phyloP scores from a whole-genome alignment of 495 filamentous ascomycete genomes.

The Xylona heveae region DNA sequence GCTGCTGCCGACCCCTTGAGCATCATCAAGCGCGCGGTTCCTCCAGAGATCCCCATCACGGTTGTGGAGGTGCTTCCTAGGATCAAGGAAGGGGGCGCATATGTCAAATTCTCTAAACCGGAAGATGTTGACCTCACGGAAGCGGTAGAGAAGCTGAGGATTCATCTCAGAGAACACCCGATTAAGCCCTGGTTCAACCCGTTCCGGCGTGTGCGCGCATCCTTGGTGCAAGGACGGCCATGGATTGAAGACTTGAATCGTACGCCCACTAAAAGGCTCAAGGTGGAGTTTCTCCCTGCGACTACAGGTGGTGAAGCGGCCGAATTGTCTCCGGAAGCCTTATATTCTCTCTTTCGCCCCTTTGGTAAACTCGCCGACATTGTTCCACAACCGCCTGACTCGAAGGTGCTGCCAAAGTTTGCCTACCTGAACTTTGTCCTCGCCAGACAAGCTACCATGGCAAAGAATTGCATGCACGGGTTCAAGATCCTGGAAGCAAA shows the following conservation, averaged over 20 bases:
- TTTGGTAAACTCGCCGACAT: conserved; percentile 85
- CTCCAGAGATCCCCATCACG: conserved; percentile 32
- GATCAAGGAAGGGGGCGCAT: conserved; percentile 80
- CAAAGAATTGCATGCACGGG: conserved; percentile 84
- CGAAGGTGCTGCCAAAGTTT: conserved; percentile 60
- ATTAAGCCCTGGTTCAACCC: conserved; percentile 83
- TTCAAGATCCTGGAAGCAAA: conserved; percentile 33
- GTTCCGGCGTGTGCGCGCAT: conserved; percentile 42
- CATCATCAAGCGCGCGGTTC: conserved; percentile 40
- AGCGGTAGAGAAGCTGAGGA: conserved; percentile 31
- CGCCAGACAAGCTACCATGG: conserved; percentile 57
- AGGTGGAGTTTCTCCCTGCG: conserved; percentile 65
- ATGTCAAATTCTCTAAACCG: conserved; percentile 63
- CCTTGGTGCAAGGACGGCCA: conserved; percentile 59
- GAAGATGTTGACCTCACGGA: conserved; percentile 27
- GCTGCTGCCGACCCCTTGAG: conserved; percentile 40
- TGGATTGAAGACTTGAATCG: conserved; percentile 90
- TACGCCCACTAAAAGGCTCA: conserved; percentile 50
- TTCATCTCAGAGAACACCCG: conserved; percentile 40
- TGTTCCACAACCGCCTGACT: conserved; percentile 52
- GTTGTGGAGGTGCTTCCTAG: conserved; percentile 64
- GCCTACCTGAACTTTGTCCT: conserved; percentile 55
- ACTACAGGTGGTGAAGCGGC: conserved; percentile 37
- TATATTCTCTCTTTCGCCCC: conserved; percentile 72
- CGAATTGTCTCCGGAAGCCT: conserved; percentile 66